A percentile compares a stretch with the other conserved stretches of the same genome.
Conservation (phyloP, 2,329 filamentous ascomycete genomes). For the Coniochaeta sp. region DNA sequence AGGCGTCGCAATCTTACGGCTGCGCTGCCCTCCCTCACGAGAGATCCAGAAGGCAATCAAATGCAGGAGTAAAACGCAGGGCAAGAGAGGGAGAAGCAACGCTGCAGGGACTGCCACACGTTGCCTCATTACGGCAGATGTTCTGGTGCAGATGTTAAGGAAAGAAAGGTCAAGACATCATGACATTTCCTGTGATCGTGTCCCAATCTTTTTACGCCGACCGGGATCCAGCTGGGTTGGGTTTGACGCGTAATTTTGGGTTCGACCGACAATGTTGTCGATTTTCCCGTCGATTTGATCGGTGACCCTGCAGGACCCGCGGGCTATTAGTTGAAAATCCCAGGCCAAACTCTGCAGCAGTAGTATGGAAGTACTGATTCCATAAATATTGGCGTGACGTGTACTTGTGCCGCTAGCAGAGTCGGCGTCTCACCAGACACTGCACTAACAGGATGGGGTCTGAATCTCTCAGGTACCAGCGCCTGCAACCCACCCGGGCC, state of each 20-base stretch:
- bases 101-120: background rate
- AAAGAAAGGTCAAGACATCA: background rate
- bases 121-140: background rate
- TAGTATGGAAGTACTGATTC: background rate
- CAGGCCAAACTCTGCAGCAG: background rate
- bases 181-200: background rate
- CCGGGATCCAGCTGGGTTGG: background rate
- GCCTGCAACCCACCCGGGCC: background rate
- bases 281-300: background rate
- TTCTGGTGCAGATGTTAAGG: background rate
- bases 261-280: background rate
- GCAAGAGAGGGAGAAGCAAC: background rate
- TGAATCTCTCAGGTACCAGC: background rate
- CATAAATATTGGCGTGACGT: background rate
- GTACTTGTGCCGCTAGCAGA: background rate
- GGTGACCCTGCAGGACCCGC: background rate
- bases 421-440: background rate
- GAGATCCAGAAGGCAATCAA: background rate
- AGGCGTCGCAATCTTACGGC: background rate
- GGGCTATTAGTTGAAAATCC: background rate
- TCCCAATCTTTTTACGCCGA: background rate
- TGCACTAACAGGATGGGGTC: background rate
- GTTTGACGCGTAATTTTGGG: background rate
- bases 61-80: background rate
- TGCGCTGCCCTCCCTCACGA: background rate